These are phyloP conservation scores for Byssochlamys sp. DNA, from an alignment of 2,329 filamentous ascomycete species.

Conservation along the genomic window DNA sequence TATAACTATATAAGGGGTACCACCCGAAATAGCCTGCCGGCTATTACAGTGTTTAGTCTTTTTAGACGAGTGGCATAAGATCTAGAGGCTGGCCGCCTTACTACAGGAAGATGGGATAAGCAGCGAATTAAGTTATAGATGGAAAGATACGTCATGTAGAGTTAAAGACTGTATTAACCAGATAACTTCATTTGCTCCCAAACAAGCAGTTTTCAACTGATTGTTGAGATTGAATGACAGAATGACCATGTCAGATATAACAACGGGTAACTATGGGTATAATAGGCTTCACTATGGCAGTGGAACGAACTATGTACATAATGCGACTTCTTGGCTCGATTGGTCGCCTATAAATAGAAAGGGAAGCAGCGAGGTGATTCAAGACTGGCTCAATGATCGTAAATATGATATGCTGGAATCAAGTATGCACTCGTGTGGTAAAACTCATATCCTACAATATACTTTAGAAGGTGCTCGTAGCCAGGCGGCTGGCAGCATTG, in stretches of 20 bases:
- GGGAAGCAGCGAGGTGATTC: background rate
- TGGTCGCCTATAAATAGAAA: background rate
- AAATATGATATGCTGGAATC: background rate
- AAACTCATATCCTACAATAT: conserved; percentile 15
- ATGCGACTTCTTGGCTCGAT: background rate
- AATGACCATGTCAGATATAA: too few relatives aligned
- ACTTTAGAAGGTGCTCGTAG: conserved; percentile 77
- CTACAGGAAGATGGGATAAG: too few relatives aligned
- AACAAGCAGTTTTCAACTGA: background rate
- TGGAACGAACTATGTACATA: background rate
- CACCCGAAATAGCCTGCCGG: too few relatives aligned
- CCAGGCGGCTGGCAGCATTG: conserved; percentile 87
- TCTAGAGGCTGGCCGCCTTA: too few relatives aligned
- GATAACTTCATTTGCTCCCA: too few relatives aligned
- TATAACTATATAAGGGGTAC: too few relatives aligned
- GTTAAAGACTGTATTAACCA: too few relatives aligned
- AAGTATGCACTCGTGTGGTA: background rate
- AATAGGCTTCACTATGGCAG: background rate
- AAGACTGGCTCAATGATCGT: background rate
- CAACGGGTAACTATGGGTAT: background rate
- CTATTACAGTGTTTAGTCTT: too few relatives aligned
- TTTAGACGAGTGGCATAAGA: too few relatives aligned
- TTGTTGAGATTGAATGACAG: background rate
- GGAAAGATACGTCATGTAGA: too few relatives aligned
- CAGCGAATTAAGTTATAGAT: too few relatives aligned